A percentile compares a stretch with the other conserved stretches of the same genome.
Evolutionary conservation across 2,329 filamentous ascomycete genomes (phyloP).

Genomic region (Cladosporium sp.): DNA sequence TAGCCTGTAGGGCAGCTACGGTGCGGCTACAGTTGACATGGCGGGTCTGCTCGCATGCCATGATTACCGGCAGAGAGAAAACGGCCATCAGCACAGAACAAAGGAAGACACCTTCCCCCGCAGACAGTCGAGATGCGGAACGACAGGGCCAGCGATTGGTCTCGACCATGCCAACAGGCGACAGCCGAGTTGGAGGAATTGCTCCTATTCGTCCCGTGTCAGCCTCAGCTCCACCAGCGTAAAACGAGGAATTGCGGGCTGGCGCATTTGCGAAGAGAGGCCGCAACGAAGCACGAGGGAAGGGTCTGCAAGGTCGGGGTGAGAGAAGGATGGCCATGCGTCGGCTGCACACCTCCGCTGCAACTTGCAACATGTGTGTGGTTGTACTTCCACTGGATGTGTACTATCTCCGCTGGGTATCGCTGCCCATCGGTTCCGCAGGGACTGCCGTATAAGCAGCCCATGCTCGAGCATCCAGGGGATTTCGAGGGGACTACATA

Average conservation of each 20-base stretch:
- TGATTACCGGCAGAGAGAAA: background rate
- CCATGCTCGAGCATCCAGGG: slow-evolving; percentile 6
- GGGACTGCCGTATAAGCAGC: background rate
- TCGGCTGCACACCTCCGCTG: slow-evolving; percentile 6
- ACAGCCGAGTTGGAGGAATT: background rate
- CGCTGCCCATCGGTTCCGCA: background rate
- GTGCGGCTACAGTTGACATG: background rate
- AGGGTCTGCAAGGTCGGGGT: slow-evolving; percentile 15
- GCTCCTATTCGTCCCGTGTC: slow-evolving; percentile 2
- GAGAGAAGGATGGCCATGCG: slow-evolving; percentile 14
- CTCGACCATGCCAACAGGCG: slow-evolving; percentile 9
- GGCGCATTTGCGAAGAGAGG: slow-evolving; percentile 6
- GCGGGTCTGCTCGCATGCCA: background rate
- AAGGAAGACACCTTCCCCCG: background rate
- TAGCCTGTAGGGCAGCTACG: background rate
- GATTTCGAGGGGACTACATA: background rate
- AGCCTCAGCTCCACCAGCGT: slow-evolving; percentile 4
- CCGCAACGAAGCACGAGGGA: slow-evolving; percentile 4
- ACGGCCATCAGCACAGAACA: background rate
- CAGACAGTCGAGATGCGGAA: slow-evolving; percentile 5
- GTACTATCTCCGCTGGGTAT: background rate
- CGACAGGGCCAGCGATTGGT: slow-evolving; percentile 4
- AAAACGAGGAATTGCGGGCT: slow-evolving; percentile 15
- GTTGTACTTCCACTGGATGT: background rate
- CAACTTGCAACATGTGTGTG: background rate